These are phyloP conservation scores for Vigna mungo DNA, from an alignment of 306 rosid species.

Conservation along the genomic window DNA sequence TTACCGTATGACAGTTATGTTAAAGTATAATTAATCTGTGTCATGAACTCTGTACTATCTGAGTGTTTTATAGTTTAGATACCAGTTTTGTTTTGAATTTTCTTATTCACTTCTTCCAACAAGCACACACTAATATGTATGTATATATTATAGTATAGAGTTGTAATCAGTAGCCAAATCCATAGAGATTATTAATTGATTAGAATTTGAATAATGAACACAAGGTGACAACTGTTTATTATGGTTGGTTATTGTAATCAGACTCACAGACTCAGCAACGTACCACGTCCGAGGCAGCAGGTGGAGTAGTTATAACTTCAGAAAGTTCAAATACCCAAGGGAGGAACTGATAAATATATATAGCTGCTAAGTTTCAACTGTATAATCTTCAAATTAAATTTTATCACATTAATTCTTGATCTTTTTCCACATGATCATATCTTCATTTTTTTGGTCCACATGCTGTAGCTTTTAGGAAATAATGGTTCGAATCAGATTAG, in stretches of 20 bases:
- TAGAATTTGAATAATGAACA: background rate
- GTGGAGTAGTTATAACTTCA: conserved; percentile 69
- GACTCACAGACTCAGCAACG: conserved; percentile 70
- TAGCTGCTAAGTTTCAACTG: conserved; percentile 57
- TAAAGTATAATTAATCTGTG: background rate
- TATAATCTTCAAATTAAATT: conserved; percentile 47
- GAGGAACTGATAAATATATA: conserved; percentile 53
- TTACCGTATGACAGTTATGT: background rate
- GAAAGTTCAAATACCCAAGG: conserved; percentile 70
- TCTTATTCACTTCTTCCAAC: background rate
- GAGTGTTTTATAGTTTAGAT: background rate
- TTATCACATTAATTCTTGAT: conserved; percentile 45
- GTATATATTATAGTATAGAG: background rate
- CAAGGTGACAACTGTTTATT: conserved; percentile 20
- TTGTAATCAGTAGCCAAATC: background rate
- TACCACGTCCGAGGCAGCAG: conserved; percentile 65
- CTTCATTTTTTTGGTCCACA: conserved; percentile 44
- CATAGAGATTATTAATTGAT: background rate
- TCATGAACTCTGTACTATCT: background rate
- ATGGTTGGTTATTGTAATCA: conserved; percentile 47
- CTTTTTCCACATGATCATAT: conserved; percentile 26
- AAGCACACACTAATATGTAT: background rate
- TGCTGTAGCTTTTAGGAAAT: conserved; percentile 48
- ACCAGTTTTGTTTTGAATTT: conserved; percentile 1
- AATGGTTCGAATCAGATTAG: conserved; percentile 37